Evolutionary conservation across 1,139 yeast species (phyloP).

Genomic region (Nakaseomyces glabratus): DNA sequence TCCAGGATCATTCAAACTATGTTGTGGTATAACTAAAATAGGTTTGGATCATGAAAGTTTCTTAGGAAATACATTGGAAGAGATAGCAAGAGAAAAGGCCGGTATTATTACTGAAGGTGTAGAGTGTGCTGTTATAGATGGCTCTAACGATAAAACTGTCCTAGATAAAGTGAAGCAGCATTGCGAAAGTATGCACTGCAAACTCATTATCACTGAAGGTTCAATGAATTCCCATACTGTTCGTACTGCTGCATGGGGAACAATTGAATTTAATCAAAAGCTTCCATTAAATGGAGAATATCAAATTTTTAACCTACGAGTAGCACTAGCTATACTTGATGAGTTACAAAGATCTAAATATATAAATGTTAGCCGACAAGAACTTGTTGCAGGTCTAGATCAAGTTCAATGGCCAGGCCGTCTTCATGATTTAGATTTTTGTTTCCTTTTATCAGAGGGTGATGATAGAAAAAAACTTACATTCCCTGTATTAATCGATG

Average conservation of each 20-base stretch:
- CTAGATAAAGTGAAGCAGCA: conserved; percentile 33
- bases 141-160: conserved; percentile 48
- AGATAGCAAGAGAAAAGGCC: conserved; percentile 71
- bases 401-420: conserved; percentile 55
- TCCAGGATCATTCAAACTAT: conserved; percentile 37
- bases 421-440: conserved; percentile 38
- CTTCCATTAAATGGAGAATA: conserved; percentile 60
- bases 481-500: conserved; percentile 55
- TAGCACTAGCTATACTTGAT: conserved; percentile 56
- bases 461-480: conserved; percentile 9
- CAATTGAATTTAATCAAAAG: conserved; percentile 10
- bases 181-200: conserved; percentile 28
- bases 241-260: conserved; percentile 33
- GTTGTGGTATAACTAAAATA: conserved; percentile 72
- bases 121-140: conserved; percentile 61
- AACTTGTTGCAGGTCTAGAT: conserved; percentile 44
- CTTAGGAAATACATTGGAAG: conserved; percentile 52
- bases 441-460: conserved; percentile 13
- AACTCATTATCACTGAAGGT: conserved; percentile 23
- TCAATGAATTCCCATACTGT: conserved; percentile 16
- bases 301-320: conserved; percentile 59
- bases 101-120: conserved; percentile 62
- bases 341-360: conserved; percentile 21
- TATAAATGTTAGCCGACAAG: conserved; percentile 23
- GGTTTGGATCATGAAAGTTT: conserved; percentile 77